phyloP scores from a whole-genome alignment of 163 green algal genomes.

The Chlamydomonas reinhardtii region DNA sequence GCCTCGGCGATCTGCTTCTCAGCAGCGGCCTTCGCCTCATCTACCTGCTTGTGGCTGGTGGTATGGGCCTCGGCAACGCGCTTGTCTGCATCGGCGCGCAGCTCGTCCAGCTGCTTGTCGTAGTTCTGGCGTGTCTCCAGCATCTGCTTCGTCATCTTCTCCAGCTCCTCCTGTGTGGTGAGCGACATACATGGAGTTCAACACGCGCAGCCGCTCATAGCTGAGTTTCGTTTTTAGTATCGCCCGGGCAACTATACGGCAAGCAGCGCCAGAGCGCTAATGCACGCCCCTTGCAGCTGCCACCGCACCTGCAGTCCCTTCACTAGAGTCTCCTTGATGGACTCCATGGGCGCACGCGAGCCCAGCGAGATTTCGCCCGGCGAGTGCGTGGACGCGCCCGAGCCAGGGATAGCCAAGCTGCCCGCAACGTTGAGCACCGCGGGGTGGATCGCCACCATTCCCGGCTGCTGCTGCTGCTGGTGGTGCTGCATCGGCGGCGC shows the following conservation, averaged over 20 bases:
- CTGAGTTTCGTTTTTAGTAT: no score
- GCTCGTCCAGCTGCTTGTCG: constrained; percentile 30
- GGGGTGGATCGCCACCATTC: not conserved
- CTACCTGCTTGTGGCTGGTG: not conserved
- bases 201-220: not conserved
- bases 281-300: no score
- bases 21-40: not conserved
- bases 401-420: not conserved
- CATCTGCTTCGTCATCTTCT: constrained; percentile 46
- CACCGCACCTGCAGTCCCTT: constrained; percentile 33
- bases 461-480: no score
- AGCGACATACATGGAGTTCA: not conserved
- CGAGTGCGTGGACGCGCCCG: not conserved
- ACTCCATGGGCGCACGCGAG: constrained; percentile 1
- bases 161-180: constrained; percentile 34
- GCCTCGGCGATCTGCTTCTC: constrained; percentile 15
- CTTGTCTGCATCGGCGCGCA: not conserved
- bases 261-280: no score
- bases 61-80: not conserved
- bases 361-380: not conserved
- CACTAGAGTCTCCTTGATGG: constrained; percentile 18
- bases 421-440: not conserved
- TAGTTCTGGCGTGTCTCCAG: constrained; percentile 2
- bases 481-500: not conserved
- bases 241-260: no score